Evolutionary conservation across 1,284 basidiomycete species (phyloP).

Genomic region (Tilletia walkeri): DNA sequence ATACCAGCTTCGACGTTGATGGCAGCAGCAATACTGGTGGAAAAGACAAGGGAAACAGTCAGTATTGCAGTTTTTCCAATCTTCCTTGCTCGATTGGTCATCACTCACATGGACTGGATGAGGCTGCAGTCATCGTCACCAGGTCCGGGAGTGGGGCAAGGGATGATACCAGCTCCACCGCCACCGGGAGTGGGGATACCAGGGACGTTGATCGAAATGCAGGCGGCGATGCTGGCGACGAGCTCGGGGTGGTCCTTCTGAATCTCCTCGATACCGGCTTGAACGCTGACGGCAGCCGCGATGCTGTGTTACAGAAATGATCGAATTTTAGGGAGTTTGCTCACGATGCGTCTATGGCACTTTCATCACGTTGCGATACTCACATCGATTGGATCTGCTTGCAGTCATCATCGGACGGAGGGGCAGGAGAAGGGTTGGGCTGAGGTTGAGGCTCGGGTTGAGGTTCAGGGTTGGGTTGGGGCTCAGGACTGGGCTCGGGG

Average conservation of each 20-base stretch:
- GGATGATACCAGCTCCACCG: background rate
- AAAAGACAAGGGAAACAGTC: no score
- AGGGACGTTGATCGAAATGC: background rate
- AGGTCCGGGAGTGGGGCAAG: background rate
- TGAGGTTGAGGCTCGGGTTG: no score
- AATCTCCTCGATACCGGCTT: background rate
- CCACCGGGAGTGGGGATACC: background rate
- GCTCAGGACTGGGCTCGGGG: no score
- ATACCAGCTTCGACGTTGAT: background rate
- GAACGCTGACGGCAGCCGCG: background rate
- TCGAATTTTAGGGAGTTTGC: no score
- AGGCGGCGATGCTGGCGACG: background rate
- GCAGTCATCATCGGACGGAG: background rate
- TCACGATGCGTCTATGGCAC: no score
- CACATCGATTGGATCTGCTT: background rate
- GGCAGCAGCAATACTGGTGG: background rate
- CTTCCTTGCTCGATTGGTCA: no score
- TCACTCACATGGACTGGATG: background rate
- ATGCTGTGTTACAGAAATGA: background rate
- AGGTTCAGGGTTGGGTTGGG: no score
- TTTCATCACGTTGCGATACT: background rate
- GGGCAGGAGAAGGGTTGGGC: no score
- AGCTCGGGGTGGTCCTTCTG: conserved; percentile 3
- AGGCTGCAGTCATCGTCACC: background rate
- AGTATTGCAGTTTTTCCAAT: no score